phyloP scores from a whole-genome alignment of 2,329 filamentous ascomycete species.

The Verticillium dahliae region DNA sequence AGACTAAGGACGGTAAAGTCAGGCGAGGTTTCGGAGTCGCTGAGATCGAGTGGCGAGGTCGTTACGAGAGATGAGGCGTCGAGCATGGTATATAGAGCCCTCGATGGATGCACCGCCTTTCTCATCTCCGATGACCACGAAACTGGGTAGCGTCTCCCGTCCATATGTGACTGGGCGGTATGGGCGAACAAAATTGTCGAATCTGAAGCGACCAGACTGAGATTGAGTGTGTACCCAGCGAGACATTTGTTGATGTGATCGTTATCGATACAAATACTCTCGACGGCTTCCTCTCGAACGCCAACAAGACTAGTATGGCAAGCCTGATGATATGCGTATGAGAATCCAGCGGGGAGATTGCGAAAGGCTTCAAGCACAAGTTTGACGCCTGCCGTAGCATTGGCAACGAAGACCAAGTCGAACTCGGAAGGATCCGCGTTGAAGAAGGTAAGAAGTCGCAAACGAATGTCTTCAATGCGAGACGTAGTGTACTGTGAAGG shows the following conservation, averaged over 20 bases:
- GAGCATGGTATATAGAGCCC: constrained; percentile 5
- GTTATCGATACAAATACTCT: constrained; percentile 62
- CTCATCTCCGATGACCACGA: constrained; percentile 55
- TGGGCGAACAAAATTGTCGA: constrained; percentile 25
- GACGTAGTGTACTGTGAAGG: constrained; percentile 72
- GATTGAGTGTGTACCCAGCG: neutral
- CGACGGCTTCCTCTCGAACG: constrained; percentile 62
- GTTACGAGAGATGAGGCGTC: constrained; percentile 75
- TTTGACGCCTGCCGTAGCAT: constrained; percentile 88
- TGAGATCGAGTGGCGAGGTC: constrained; percentile 69
- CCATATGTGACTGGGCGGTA: constrained; percentile 11
- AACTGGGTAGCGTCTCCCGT: constrained; percentile 24
- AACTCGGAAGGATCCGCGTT: constrained; percentile 75
- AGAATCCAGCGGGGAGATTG: constrained; percentile 62
- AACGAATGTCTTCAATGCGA: constrained; percentile 68
- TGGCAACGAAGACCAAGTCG: constrained; percentile 85
- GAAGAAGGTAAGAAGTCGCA: constrained; percentile 69
- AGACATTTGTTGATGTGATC: constrained; percentile 42
- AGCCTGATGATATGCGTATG: constrained; percentile 76
- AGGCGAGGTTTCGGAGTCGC: constrained; percentile 53
- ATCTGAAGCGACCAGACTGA: constrained; percentile 8
- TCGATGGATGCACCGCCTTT: neutral
- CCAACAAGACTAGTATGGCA: constrained; percentile 86
- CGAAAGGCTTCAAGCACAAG: constrained; percentile 74
- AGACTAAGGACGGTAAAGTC: constrained; percentile 87